These are phyloP conservation scores for Endoconidiophora laricicola DNA, from an alignment of 2,329 filamentous ascomycete species.

Conservation along the genomic window DNA sequence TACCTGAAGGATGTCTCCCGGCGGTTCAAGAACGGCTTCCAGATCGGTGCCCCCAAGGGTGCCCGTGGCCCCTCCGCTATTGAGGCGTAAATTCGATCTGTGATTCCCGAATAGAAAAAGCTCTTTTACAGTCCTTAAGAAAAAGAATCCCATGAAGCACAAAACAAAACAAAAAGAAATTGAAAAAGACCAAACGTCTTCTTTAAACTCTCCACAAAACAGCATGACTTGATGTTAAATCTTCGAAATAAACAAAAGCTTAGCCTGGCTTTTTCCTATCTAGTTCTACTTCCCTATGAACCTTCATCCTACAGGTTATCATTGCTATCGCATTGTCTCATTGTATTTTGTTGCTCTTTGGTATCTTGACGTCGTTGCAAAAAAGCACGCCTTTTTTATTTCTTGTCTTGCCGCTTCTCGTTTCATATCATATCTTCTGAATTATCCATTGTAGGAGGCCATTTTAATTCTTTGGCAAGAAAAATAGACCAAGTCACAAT, in stretches of 20 bases:
- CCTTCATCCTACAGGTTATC: no score
- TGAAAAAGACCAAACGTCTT: slow-evolving; percentile 5
- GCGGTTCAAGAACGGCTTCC: slow-evolving; percentile 97
- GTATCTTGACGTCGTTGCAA: no score
- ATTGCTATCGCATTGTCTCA: no score
- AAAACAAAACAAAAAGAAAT: slow-evolving; percentile 10
- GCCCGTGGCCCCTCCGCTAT: slow-evolving; percentile 45
- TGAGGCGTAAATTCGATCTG: slow-evolving; percentile 19
- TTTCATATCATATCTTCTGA: no score
- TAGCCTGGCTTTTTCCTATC: not conserved
- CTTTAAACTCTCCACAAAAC: not conserved
- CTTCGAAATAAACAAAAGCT: not conserved
- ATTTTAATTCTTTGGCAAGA: no score
- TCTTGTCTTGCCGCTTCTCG: no score
- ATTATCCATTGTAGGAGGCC: no score
- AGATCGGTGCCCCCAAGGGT: slow-evolving; percentile 71
- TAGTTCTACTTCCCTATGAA: no score
- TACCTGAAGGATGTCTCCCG: slow-evolving; percentile 85
- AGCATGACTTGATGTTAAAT: not conserved
- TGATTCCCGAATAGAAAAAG: slow-evolving; percentile 14
- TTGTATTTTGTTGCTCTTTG: no score
- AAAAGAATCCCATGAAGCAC: slow-evolving; percentile 13
- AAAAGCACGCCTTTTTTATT: no score
- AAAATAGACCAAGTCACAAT: no score
- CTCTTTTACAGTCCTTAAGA: slow-evolving; percentile 15